Evolutionary conservation across 2,329 filamentous ascomycete genomes (phyloP), one percentile per base, ranked within the genome.

Genomic region (Talaromyces sp.): DNA sequence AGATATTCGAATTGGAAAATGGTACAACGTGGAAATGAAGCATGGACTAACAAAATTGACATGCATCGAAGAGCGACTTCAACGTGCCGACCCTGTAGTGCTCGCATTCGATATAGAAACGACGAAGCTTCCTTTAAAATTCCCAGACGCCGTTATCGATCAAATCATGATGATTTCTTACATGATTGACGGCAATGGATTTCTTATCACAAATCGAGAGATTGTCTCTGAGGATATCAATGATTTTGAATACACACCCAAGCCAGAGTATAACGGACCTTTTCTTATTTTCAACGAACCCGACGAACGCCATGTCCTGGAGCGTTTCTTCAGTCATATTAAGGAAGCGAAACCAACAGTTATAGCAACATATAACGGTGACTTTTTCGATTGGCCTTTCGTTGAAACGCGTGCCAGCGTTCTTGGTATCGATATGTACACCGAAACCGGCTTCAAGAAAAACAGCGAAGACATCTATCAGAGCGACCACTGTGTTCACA

Each of bases 81-180:
- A 91, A 64, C 91, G 92, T 76, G 93, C 96, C 27, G 95, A 99
- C 71, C 95, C 95, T 0, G 91, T 98, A n/a, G 91, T 99, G 23
- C 89, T 99, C 84, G 95, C 95, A n/a, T 99, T 89, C 78, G 95
- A 99, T 87, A 99, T 99, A 71, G 95, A 99, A 78, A 99, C 95
- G 2, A 94, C 91, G 5, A 99, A 99, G 73, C 82, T 95, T 16
- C 95, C 96, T 1, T 82, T 99, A 60, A 99, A 99, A 75, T 99
- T 99, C 69, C 96, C 95, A 30, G 96, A 99, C 73, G 89, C 95
- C 1, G 85, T 92, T 4, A 89, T 96, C 65, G 95, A 99, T 78
- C 94, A 96, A 74, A 89, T 99, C 72, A 99, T 99, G 93, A 99
- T 99, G 95, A 94, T 99, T 75, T 99, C 96, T 34, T 99, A 99